Conservation (phyloP, 805 yeast species). For the Sugiyamaella qingdaonensis region DNA sequence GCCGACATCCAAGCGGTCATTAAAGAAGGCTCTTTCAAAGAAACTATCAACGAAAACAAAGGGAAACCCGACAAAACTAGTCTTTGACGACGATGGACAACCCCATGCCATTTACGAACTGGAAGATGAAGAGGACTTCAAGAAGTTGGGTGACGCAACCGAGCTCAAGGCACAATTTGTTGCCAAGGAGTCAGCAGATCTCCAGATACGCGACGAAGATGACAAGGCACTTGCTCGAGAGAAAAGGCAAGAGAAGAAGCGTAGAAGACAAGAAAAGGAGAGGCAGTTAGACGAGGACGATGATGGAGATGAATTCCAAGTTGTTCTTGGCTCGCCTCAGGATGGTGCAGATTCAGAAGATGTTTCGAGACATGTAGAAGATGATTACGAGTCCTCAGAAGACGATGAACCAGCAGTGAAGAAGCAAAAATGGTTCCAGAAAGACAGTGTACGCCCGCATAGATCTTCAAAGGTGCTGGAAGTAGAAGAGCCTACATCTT, state of each 20-base stretch:
- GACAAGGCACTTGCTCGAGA: conserved; percentile 76
- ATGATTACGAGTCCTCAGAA: conserved; percentile 20
- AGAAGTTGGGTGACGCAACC: conserved; percentile 60
- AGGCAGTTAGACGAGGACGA: conserved; percentile 39
- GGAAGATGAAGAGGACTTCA: conserved; percentile 85
- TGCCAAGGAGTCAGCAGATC: conserved; percentile 56
- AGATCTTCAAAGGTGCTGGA: conserved; percentile 50
- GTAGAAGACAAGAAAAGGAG: conserved; percentile 79
- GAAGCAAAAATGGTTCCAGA: conserved; percentile 38
- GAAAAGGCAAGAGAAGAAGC: conserved; percentile 82
- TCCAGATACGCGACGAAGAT: conserved; percentile 66
- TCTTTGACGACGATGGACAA: conserved; percentile 90
- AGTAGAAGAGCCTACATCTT: conserved; percentile 80
- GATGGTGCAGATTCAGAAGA: conserved; percentile 13
- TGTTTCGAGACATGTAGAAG: conserved; percentile 16
- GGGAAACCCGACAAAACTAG: conserved; percentile 71
- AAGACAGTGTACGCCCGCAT: conserved; percentile 29
- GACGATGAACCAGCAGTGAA: conserved; percentile 33
- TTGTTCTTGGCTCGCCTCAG: conserved; percentile 27
- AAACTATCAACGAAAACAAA: conserved; percentile 59
- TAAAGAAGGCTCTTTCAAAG: conserved; percentile 82
- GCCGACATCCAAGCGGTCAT: conserved; percentile 78
- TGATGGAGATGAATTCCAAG: conserved; percentile 33
- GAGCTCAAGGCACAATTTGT: conserved; percentile 67
- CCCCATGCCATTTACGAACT: conserved; percentile 91